phyloP scores from a whole-genome alignment of 2,329 filamentous ascomycete genomes.

The Aspergillus terreus region DNA sequence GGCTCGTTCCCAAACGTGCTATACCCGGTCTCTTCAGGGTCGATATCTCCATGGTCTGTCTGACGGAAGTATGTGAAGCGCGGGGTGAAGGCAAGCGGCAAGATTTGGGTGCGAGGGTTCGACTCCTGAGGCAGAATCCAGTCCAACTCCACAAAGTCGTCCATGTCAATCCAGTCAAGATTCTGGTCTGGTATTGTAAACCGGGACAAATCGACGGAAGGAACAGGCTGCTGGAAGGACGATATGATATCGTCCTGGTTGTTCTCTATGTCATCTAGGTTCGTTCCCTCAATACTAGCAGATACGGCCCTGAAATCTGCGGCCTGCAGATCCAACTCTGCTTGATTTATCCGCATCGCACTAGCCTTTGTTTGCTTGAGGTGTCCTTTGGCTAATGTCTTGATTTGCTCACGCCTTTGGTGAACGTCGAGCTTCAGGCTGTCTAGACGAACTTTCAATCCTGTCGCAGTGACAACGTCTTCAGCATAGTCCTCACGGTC shows the following conservation, averaged over 20 bases:
- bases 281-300: conserved; percentile 79
- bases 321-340: conserved; percentile 84
- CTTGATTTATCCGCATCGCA: conserved; percentile 92
- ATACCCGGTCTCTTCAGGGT: conserved; percentile 70
- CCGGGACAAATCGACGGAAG: conserved; percentile 65
- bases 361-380: conserved; percentile 78
- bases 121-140: conserved; percentile 89
- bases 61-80: conserved; percentile 96
- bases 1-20: conserved; percentile 91
- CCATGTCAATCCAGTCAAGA: conserved; percentile 97
- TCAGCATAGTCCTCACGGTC: conserved; percentile 83
- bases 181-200: conserved; percentile 97
- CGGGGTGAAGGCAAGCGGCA: conserved; percentile 89
- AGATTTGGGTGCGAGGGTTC: conserved; percentile 88
- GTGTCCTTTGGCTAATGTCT: conserved; percentile 71
- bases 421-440: conserved; percentile 97
- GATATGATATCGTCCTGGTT: conserved; percentile 56
- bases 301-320: conserved; percentile 93
- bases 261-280: conserved; percentile 67
- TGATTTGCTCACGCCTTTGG: conserved; percentile 87
- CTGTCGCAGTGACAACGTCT: conserved; percentile 79
- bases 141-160: conserved; percentile 96
- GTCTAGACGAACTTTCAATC: conserved; percentile 92
- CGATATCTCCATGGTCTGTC: conserved; percentile 80
- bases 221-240: conserved; percentile 50